Evolutionary conservation across 305 asterid genomes (phyloP), one percentile per base, ranked within the genome.

Genomic region (Fraxinus nigra): DNA sequence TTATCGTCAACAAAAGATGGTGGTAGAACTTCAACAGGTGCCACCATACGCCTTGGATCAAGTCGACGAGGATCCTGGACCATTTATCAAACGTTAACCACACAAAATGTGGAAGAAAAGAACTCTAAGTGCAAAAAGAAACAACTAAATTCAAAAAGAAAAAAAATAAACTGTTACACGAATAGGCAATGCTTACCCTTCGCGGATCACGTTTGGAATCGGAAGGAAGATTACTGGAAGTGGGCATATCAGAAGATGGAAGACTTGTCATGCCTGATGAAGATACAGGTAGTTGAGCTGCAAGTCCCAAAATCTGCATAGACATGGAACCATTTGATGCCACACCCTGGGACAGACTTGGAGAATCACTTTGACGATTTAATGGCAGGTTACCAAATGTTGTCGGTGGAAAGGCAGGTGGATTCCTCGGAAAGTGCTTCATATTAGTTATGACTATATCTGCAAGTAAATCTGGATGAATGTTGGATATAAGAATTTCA

Each of bases 41-140:
- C 90, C 40, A 86, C 82, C 85, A 72, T 70, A 78, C 97, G 94
- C 85, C 98, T 89, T 11, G 99, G 98, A 85, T 94, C 99, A 86
- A 89, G 98, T 78, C 98, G 99, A 18, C 98, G 98, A 78, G 98
- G 98, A 89, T 96, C 99, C 99, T 96, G 92, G 72, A 85, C 75
- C 87, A 80, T 74, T 70, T 51, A 46, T 75, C n/a, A 69, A 76
- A 56, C 79, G 43, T 86, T 72, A 85, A 72, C 73, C 72, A 20
- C 72, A 7, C 7, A 7, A 78, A 87, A 82, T 35, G 81, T 28
- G 83, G 30, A 70, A 59, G 48, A 79, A 82, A 76, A 48, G 77
- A 84, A 81, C 76, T 74, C 77, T 65, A 79, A 63, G 56, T 69
- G 80, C 30, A 61, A 61, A 61, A 20, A 61, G 32, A 61, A 61